Evolutionary conservation across 139 green algal genomes (phyloP).

Genomic region (Chlorella sp.): DNA sequence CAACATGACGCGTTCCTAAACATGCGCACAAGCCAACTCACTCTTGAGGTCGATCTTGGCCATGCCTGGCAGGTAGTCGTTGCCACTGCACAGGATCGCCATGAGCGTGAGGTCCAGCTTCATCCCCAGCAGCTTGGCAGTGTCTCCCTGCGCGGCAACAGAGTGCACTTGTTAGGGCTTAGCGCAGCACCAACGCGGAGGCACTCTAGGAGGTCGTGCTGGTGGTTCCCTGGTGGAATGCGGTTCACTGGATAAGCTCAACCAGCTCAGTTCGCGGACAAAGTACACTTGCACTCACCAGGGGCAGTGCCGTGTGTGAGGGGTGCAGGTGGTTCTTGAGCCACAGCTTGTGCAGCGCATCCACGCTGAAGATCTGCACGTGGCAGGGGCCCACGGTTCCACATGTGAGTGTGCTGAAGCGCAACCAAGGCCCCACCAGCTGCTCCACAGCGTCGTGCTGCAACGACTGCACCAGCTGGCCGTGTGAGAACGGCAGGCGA

Average conservation of each 20-base stretch:
- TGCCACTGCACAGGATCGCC: constrained; percentile 49
- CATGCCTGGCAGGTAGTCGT: constrained; percentile 62
- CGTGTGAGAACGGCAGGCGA: not conserved
- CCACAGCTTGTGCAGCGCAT: constrained; percentile 13
- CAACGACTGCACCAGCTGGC: no score
- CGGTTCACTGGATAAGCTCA: no score
- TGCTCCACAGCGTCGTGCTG: no score
- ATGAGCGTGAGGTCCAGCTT: constrained; percentile 55
- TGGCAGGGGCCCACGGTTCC: not conserved
- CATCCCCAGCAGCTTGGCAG: constrained; percentile 10
- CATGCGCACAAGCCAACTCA: not conserved
- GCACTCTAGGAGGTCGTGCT: no score
- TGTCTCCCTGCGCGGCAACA: not conserved
- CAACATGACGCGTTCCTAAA: not conserved
- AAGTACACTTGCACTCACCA: not conserved
- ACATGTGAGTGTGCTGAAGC: no score
- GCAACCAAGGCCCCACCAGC: not conserved
- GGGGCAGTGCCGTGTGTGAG: not conserved
- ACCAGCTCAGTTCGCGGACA: no score
- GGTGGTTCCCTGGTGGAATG: no score
- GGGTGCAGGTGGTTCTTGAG: not conserved
- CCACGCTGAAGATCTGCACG: constrained; percentile 6
- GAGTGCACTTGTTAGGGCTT: no score
- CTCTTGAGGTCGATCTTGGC: not conserved
- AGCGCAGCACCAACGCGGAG: no score